Percentiles rank a stretch among this genome's conserved stretches.
Conservation (phyloP, 2,329 filamentous ascomycete species). For the Colletotrichum aenigma region DNA sequence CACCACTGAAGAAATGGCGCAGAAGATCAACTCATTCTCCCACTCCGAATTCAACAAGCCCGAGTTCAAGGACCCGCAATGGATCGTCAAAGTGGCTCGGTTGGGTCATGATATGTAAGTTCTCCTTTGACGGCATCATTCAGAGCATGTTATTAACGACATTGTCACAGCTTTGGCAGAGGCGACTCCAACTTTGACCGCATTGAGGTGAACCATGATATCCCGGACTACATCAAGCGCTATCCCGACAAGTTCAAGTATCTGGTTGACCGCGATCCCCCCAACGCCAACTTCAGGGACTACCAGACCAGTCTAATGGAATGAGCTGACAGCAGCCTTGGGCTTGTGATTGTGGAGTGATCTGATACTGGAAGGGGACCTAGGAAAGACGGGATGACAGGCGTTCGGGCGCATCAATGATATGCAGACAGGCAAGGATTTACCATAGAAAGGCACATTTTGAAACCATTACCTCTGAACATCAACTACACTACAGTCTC, state of each 20-base stretch:
- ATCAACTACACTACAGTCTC: background rate
- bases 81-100: conserved; percentile 44
- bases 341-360: background rate
- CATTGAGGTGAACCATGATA: conserved; percentile 42
- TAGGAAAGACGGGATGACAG: background rate
- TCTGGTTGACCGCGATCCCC: conserved; percentile 41
- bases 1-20: conserved; percentile 57
- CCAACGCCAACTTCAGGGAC: conserved; percentile 41
- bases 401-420: background rate
- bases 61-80: conserved; percentile 40
- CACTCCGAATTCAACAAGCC: conserved; percentile 41
- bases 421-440: background rate
- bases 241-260: conserved; percentile 36
- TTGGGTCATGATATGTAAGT: conserved; percentile 46
- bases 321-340: background rate
- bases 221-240: conserved; percentile 43
- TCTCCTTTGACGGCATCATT: conserved; percentile 17
- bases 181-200: conserved; percentile 23
- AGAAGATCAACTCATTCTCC: conserved; percentile 54
- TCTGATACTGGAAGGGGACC: background rate
- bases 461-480: background rate
- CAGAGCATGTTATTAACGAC: background rate
- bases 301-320: background rate
- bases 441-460: background rate
- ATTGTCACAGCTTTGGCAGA: conserved; percentile 23